These are phyloP conservation scores for Amborella trichopoda DNA, from an alignment of 164 flowering plant species.

Conservation along the genomic window DNA sequence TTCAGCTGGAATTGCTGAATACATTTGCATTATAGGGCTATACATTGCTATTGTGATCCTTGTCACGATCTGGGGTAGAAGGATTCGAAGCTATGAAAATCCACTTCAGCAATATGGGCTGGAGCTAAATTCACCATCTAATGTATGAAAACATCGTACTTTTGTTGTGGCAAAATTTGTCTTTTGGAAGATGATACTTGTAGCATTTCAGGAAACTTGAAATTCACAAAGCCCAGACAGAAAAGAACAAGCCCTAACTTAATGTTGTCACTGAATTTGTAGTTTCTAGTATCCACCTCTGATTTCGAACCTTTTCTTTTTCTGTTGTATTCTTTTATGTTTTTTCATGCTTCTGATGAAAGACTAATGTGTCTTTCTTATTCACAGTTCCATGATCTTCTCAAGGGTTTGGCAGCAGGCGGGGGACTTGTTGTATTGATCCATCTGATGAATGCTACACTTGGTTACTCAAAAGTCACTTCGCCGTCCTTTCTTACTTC, in stretches of 20 bases:
- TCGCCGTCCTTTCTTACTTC: conserved; percentile 32
- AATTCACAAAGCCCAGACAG: no score
- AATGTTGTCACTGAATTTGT: no score
- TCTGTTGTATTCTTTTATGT: not conserved
- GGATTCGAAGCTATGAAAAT: conserved; percentile 63
- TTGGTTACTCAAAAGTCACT: conserved; percentile 49
- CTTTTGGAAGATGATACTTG: no score
- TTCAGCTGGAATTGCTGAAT: conserved; percentile 44
- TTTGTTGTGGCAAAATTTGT: no score
- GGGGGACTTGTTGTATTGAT: conserved; percentile 42
- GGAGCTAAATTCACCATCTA: conserved; percentile 36
- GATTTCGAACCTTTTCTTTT: no score
- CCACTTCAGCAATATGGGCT: conserved; percentile 72
- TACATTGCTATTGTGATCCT: conserved; percentile 57
- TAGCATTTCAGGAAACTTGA: no score
- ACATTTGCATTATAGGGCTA: conserved; percentile 62
- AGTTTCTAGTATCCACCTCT: no score
- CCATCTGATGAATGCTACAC: conserved; percentile 36
- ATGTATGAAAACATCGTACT: no score
- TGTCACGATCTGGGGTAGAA: conserved; percentile 70
- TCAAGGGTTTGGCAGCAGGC: conserved; percentile 62
- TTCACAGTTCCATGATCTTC: conserved; percentile 47
- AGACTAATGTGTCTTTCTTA: not conserved
- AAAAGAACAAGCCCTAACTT: no score
- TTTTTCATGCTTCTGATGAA: not conserved